Evolutionary conservation across 305 asterid genomes (phyloP).

Genomic region (Striga hermonthica): DNA sequence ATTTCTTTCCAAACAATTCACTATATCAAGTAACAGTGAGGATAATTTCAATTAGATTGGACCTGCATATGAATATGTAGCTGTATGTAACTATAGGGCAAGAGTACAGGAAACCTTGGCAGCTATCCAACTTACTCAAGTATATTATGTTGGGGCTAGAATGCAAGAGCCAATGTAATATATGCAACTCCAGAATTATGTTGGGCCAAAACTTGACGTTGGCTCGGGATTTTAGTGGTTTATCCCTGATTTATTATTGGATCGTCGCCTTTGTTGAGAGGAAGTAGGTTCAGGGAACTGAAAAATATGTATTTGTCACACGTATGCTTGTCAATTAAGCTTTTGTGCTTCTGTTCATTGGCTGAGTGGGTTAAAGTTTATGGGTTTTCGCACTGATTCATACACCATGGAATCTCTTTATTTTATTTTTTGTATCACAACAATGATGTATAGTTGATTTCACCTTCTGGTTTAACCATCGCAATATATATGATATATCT

Average conservation of each 20-base stretch:
- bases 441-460: constrained; percentile 17
- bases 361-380: constrained; percentile 3
- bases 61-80: neutral
- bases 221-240: constrained; percentile 11
- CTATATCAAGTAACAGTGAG: neutral
- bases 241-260: constrained; percentile 20
- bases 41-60: constrained; percentile 11
- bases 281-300: constrained; percentile 15
- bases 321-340: constrained; percentile 13
- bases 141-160: constrained; percentile 9
- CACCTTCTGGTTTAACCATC: constrained; percentile 12
- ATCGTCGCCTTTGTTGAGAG: constrained; percentile 23
- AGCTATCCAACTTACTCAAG: constrained; percentile 13
- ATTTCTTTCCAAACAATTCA: too few species aligned
- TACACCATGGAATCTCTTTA: neutral
- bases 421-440: neutral
- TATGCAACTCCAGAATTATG: constrained; percentile 16
- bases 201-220: neutral
- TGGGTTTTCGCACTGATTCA: constrained; percentile 7
- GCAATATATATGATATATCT: neutral
- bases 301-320: constrained; percentile 4
- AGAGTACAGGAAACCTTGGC: constrained; percentile 13
- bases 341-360: constrained; percentile 1
- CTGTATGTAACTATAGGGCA: constrained; percentile 22
- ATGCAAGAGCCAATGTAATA: constrained; percentile 8